Percentiles rank a stretch among this genome's conserved stretches.
Evolutionary conservation across 2,329 filamentous ascomycete species (phyloP).

Genomic region (Colletotrichum spinosum): DNA sequence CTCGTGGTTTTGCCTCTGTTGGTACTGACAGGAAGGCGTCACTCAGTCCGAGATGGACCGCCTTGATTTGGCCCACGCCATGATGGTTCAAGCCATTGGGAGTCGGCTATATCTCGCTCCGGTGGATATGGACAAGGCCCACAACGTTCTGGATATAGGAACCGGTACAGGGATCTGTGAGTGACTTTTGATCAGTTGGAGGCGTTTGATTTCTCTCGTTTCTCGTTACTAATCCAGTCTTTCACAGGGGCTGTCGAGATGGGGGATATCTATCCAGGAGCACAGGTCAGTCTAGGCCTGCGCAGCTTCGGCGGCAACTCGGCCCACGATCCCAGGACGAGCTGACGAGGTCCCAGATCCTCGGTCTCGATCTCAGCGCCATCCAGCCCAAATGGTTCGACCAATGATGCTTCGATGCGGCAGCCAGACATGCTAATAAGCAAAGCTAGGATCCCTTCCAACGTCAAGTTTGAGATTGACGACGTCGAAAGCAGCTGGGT

Average conservation of each 20-base stretch:
- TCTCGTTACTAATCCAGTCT: no score
- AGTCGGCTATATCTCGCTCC: slow-evolving; percentile 8
- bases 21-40: no score
- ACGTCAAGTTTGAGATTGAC: slow-evolving; percentile 74
- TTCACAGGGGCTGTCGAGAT: slow-evolving; percentile 25
- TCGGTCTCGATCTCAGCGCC: slow-evolving; percentile 27
- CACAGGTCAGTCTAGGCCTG: neutral
- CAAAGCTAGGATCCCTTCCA: no score
- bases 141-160: slow-evolving; percentile 65
- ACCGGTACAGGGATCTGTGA: slow-evolving; percentile 73
- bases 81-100: slow-evolving; percentile 19
- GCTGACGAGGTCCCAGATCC: slow-evolving; percentile 2
- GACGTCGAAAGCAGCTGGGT: slow-evolving; percentile 67
- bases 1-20: no score
- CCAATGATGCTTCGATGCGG: rapidly evolving
- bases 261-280: slow-evolving; percentile 17
- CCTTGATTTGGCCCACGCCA: slow-evolving; percentile 11
- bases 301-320: neutral
- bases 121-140: slow-evolving; percentile 1
- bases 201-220: no score
- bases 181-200: no score
- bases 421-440: neutral
- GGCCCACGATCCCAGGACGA: no score
- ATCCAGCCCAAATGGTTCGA: slow-evolving; percentile 38
- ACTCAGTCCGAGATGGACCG: slow-evolving; percentile 17